A percentile compares a stretch with the other conserved stretches of the same genome.
Evolutionary conservation across 805 yeast species (phyloP).

Genomic region (Cyberlindnera maclurae): DNA sequence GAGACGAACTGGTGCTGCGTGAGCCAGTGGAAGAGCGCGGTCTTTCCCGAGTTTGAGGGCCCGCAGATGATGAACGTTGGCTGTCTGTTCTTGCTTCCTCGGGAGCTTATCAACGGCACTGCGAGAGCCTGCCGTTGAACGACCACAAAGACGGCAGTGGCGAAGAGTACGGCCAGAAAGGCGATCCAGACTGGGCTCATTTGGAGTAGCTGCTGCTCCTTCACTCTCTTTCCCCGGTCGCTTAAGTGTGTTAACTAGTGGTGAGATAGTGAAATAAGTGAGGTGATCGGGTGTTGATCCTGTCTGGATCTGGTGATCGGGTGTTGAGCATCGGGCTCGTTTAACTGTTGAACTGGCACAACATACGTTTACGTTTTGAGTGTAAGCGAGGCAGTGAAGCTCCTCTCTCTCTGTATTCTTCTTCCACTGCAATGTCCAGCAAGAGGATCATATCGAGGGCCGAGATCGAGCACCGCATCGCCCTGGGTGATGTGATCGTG

Average conservation of each 20-base stretch:
- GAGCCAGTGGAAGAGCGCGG: constrained; percentile 40
- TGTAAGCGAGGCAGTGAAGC: too few relatives aligned
- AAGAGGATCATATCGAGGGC: constrained; percentile 28
- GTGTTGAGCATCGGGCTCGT: too few relatives aligned
- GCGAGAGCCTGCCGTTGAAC: background rate
- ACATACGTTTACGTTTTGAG: too few relatives aligned
- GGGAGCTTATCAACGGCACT: background rate
- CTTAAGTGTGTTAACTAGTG: too few relatives aligned
- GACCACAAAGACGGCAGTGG: background rate
- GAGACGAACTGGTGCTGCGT: constrained; percentile 23
- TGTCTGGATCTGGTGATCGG: too few relatives aligned
- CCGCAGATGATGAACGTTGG: constrained; percentile 64
- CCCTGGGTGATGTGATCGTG: constrained; percentile 63
- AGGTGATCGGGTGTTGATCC: too few relatives aligned
- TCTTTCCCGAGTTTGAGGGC: constrained; percentile 59
- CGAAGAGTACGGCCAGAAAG: background rate
- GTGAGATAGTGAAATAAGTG: too few relatives aligned
- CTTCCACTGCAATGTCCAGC: too few relatives aligned
- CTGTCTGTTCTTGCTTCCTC: constrained; percentile 21
- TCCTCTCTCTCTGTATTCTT: too few relatives aligned
- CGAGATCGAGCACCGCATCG: constrained; percentile 53
- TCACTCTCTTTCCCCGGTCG: too few relatives aligned
- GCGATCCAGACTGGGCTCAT: background rate
- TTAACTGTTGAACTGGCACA: too few relatives aligned
- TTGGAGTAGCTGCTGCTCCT: too few relatives aligned